Base-by-base conservation (phyloP, 345 rosid genomes). In the Turritis glabra region DNA sequence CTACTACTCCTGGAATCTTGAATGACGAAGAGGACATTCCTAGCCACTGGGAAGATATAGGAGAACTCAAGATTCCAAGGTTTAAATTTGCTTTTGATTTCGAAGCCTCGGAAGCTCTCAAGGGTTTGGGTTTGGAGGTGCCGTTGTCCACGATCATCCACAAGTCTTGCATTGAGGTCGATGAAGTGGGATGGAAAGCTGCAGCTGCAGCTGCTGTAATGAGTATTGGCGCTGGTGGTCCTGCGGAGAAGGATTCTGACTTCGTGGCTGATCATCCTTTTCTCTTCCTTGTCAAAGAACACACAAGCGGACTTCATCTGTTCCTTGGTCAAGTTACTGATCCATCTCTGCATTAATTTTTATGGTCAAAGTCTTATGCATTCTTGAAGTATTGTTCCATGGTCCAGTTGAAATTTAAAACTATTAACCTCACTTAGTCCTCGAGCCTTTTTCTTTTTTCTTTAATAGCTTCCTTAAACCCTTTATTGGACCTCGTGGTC, bases 231-330 rank as follows among this genome's bases (percentile, higher is more conserved):
- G 0, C 1, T 59, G 0, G 32, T 51, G 15, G 29, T 17, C 63
- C 63, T 29, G 1, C 46, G 22, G 0, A 72, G 44, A 0, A 40
- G 70, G 63, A 40, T n/a, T n/a, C n/a, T 63, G 77, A 63, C 70
- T 73, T 73, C 10, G 77, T 73, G 55, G 77, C 64, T 41, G 63
- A 73, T 15, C 70, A 73, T 64, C 70, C 77, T 33, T 73, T 63
- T n/a, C 70, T 63, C 18, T 63, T 72, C 63, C 63, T 63, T 5
- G 63, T 72, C 70, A 21, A 1, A 72, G 77, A 72, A 63, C 0
- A 40, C 54, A 7, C 9, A 14, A 72, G 54, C 30, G 33, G 44
- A 26, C 33, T 51, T 25, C 6, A 26, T 41, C 12, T 63, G 63
- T 72, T 53, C 46, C 37, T 73, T 52, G 77, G 77, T 63, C 77